Percentiles rank a stretch among this genome's conserved stretches.
Evolutionary conservation across 148 eudicot species (phyloP).

Genomic region (Oxyria digyna): DNA sequence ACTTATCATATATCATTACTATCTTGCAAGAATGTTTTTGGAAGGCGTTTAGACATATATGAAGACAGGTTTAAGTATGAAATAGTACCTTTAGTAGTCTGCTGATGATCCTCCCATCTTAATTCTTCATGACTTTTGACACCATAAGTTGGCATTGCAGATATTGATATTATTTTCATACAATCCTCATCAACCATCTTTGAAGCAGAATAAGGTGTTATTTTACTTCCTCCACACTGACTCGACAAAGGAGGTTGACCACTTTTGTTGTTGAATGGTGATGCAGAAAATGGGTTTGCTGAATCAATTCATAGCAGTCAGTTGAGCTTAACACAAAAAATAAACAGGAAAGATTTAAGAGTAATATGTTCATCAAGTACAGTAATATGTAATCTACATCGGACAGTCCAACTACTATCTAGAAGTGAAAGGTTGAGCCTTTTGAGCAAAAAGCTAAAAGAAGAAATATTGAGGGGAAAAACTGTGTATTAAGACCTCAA

Average conservation of each 20-base stretch:
- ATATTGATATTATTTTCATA: slow-evolving; percentile 37
- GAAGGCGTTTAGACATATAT: background rate
- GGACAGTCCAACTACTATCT: background rate
- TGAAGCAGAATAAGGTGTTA: slow-evolving; percentile 41
- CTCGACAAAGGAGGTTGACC: slow-evolving; percentile 22
- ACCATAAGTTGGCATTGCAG: slow-evolving; percentile 8
- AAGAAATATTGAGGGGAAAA: background rate
- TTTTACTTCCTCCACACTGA: slow-evolving; percentile 69
- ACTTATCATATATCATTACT: background rate
- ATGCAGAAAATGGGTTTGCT: background rate
- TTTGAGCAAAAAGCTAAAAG: background rate
- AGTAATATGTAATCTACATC: background rate
- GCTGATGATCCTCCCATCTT: slow-evolving; percentile 12
- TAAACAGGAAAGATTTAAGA: background rate
- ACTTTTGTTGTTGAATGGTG: background rate
- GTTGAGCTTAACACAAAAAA: background rate
- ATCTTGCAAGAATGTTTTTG: background rate
- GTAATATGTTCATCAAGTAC: background rate
- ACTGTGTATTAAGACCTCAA: background rate
- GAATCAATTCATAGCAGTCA: background rate
- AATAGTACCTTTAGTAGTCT: slow-evolving; percentile 4
- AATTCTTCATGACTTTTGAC: slow-evolving; percentile 13
- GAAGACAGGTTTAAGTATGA: background rate
- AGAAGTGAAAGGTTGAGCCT: background rate
- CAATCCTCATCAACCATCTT: slow-evolving; percentile 31